These are phyloP conservation scores for Rhododendron henanense DNA, from an alignment of 148 eudicot species.

Conservation along the genomic window DNA sequence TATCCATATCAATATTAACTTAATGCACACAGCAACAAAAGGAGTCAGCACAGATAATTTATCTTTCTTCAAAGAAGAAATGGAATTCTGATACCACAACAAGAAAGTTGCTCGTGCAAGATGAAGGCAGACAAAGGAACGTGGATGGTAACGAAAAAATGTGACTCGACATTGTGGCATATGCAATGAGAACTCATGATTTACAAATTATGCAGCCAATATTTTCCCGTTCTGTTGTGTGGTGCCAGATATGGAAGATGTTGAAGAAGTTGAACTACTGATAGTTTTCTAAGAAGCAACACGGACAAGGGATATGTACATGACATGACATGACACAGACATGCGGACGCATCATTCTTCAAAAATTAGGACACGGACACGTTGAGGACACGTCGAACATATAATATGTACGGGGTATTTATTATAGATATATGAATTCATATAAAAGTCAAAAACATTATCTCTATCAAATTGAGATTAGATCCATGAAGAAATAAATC, in stretches of 20 bases:
- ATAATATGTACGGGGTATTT: no score
- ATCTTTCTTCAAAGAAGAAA: neutral
- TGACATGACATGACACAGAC: no score
- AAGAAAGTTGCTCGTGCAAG: neutral
- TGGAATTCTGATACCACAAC: neutral
- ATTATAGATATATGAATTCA: no score
- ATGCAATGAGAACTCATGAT: no score
- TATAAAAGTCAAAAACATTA: no score
- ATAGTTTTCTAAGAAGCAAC: neutral
- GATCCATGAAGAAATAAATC: no score
- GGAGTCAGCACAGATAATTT: neutral
- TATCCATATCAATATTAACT: neutral
- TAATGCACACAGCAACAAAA: neutral
- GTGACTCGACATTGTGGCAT: neutral
- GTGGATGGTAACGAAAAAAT: neutral
- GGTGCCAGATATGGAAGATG: neutral
- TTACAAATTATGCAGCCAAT: neutral
- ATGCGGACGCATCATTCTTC: no score
- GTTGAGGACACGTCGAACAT: no score
- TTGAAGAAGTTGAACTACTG: neutral
- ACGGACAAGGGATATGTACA: no score
- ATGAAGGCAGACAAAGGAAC: neutral
- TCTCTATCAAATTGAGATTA: no score
- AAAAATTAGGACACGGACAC: no score
- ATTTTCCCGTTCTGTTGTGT: neutral